Base-by-base conservation (phyloP, 129 eudicot species). In the Flaveria brownii region DNA sequence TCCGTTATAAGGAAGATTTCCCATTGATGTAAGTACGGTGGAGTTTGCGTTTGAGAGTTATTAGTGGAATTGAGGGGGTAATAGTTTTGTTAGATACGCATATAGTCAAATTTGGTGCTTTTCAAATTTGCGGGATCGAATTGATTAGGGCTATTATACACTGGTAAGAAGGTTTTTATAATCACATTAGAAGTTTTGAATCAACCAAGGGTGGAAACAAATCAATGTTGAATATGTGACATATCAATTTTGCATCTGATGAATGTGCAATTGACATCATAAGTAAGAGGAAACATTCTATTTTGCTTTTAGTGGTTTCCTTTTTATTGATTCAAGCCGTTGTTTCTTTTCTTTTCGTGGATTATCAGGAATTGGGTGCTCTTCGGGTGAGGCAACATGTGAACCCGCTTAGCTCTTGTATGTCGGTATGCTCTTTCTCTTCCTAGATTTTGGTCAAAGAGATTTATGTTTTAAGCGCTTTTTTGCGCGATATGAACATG, bases 311-410 rank as follows among this genome's bases (percentile, higher is more conserved):
- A 23, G 16, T 1, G 57, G 56, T 28, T 36, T 60, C 64, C 26
- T 50, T 33, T 77, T 3, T 25, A 26, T 51, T 62, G 39, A 76
- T 72, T 47, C 63, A 36, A 18, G 51, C 2, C 2, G 16, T 43
- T 54, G 17, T 49, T 66, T 9, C 2, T 73, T 55, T 16, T 42
- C 6, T 42, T 63, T 74, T 56, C 6, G 28, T 71, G 72, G 60
- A 51, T 66, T 71, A 36, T 66, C 82, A 85, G 92, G 87, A 85
- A 47, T 72, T 82, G 17, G 90, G 90, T 81, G 86, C 80, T 78
- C 62, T 80, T 72, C 85, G 92, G 36, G 80, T 84, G 64, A 73
- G 92, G 73, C 90, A 85, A 59, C 90, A 88, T 85, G 92, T 88
- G 59, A 88, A 85, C 76, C 92, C 92, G 1, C 90, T 85, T 22